phyloP scores from a whole-genome alignment of 2,329 filamentous ascomycete genomes.

The Camillea tinctor region DNA sequence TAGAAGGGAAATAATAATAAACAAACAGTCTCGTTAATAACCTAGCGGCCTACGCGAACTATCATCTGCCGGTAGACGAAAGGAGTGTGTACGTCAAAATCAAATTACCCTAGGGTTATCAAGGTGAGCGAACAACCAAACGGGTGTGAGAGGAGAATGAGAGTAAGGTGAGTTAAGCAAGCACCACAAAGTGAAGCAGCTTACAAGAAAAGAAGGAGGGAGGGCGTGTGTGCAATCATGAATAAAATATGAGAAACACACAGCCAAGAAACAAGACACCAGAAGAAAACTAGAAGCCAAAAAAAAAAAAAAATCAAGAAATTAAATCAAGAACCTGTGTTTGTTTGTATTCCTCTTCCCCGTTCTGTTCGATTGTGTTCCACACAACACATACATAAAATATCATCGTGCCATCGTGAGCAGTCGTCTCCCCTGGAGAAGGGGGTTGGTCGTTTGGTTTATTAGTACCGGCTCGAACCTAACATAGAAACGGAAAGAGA shows the following conservation, averaged over 20 bases:
- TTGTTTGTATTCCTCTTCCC: not conserved
- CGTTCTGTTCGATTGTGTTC: slow-evolving; percentile 2
- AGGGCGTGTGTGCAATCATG: no score
- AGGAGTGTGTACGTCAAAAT: not conserved
- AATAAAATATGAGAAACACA: no score
- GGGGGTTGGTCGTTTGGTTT: no score
- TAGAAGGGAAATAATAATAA: not conserved
- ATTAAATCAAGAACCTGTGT: not conserved
- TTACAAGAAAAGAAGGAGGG: no score
- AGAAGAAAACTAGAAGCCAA: not conserved
- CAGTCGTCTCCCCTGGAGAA: no score
- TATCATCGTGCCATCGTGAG: not conserved
- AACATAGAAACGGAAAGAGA: no score
- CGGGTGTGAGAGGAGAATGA: slow-evolving; percentile 1
- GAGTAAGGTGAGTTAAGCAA: not conserved
- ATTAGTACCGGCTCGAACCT: no score
- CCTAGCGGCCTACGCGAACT: not conserved
- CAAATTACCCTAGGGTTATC: not conserved
- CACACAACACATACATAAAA: not conserved
- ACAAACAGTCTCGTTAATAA: not conserved
- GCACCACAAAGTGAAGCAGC: not conserved
- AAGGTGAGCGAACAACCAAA: not conserved
- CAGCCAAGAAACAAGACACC: not conserved
- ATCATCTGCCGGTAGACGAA: not conserved
- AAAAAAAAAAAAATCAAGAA: not conserved